A percentile compares a stretch with the other conserved stretches of the same genome.
phyloP scores from a whole-genome alignment of 805 yeast species.

The Starmerella khaoyaiensis region DNA sequence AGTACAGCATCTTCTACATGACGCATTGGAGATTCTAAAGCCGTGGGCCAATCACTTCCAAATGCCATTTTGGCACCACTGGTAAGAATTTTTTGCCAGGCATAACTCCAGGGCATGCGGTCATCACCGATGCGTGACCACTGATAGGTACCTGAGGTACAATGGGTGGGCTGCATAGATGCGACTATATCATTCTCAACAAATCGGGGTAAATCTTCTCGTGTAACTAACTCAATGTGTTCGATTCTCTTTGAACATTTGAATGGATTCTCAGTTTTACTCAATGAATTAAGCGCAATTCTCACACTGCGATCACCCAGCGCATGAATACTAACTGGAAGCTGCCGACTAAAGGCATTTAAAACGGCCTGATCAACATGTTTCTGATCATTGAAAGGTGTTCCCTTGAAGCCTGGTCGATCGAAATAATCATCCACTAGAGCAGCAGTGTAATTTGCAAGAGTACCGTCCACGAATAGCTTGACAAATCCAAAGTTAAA shows the following conservation, averaged over 20 bases:
- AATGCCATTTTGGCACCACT: neutral
- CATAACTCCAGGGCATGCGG: conserved; percentile 1
- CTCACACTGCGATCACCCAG: neutral
- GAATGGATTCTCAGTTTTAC: neutral
- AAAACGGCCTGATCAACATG: neutral
- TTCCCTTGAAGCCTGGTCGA: neutral
- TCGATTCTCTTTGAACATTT: neutral
- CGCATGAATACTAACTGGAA: neutral
- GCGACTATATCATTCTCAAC: neutral
- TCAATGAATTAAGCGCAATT: neutral
- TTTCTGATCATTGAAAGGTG: neutral
- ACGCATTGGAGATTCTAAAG: neutral
- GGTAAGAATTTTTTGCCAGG: conserved; percentile 1
- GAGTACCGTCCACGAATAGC: conserved; percentile 1
- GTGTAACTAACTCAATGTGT: neutral
- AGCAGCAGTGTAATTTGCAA: conserved; percentile 1
- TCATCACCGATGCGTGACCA: neutral
- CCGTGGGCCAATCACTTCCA: neutral
- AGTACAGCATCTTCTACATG: neutral
- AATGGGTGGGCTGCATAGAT: neutral
- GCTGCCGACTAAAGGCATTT: neutral
- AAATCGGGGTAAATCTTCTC: neutral
- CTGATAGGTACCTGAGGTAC: neutral
- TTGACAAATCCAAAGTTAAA: neutral
- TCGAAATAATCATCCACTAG: neutral